Evolutionary conservation across 2,329 filamentous ascomycete species (phyloP).

Genomic region (Penicillium vulpinum): DNA sequence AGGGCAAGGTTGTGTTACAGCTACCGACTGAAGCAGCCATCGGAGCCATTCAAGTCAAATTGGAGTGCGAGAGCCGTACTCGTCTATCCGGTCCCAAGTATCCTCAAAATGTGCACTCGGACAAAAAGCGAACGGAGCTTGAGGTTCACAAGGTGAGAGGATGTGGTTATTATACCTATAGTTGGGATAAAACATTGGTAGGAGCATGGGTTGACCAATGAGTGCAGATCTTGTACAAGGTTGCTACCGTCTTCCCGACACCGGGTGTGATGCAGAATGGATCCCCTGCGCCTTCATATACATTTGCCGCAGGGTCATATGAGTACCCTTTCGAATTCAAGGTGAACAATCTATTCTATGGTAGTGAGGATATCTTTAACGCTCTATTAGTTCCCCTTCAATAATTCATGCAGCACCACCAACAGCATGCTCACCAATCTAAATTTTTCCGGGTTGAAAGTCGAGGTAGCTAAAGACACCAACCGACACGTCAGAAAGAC

Average conservation of each 20-base stretch:
- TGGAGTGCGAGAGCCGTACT: conserved; percentile 52
- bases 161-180: not conserved
- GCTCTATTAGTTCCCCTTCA: conserved; percentile 47
- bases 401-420: conserved; percentile 49
- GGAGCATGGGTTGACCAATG: conserved; percentile 4
- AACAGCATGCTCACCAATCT: conserved; percentile 50
- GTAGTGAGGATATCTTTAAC: not conserved
- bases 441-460: conserved; percentile 46
- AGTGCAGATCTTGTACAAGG: conserved; percentile 49
- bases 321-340: conserved; percentile 54
- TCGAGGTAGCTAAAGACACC: conserved; percentile 47
- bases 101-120: conserved; percentile 43
- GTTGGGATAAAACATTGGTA: not conserved
- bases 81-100: conserved; percentile 44
- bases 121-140: conserved; percentile 51
- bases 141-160: conserved; percentile 51
- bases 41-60: conserved; percentile 49
- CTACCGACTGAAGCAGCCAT: conserved; percentile 46
- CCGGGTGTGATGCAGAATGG: conserved; percentile 42
- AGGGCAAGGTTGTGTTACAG: conserved; percentile 47
- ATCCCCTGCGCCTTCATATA: conserved; percentile 41
- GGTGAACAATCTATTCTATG: conserved; percentile 27
- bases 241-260: conserved; percentile 48
- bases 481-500: conserved; percentile 76
- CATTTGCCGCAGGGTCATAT: conserved; percentile 48